Percentiles rank a stretch among this genome's conserved stretches.
phyloP scores from a whole-genome alignment of 441 rosid genomes.

The Erodium moschatum region DNA sequence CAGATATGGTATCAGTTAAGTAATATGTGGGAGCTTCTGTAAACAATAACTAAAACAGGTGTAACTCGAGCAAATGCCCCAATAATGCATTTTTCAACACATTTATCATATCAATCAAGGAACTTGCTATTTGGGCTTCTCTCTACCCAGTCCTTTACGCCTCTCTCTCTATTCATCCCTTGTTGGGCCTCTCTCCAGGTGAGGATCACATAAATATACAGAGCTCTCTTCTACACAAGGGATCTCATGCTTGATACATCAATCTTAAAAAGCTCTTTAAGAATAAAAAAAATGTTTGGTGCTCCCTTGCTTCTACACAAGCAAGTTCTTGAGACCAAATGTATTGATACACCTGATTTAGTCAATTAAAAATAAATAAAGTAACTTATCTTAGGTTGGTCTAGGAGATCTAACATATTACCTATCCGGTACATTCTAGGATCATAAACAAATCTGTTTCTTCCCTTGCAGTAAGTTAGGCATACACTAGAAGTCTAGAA shows the following conservation, averaged over 20 bases:
- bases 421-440: background rate
- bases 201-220: too few species aligned
- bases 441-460: conserved; percentile 1
- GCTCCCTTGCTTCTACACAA: too few species aligned
- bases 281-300: too few species aligned
- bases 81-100: background rate
- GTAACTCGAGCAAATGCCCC: background rate
- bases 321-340: too few species aligned
- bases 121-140: background rate
- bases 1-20: conserved; percentile 48
- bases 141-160: too few species aligned
- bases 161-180: too few species aligned
- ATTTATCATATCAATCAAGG: background rate
- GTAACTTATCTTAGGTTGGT: background rate
- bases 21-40: conserved; percentile 19
- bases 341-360: too few species aligned
- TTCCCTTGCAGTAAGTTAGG: background rate
- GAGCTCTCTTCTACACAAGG: too few species aligned
- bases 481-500: background rate
- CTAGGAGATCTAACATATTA: background rate
- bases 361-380: too few species aligned
- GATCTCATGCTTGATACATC: too few species aligned
- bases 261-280: too few species aligned
- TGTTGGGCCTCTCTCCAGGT: too few species aligned
- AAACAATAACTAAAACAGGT: conserved; percentile 8